phyloP scores from a whole-genome alignment of 306 rosid species.

The Alnus glutinosa region DNA sequence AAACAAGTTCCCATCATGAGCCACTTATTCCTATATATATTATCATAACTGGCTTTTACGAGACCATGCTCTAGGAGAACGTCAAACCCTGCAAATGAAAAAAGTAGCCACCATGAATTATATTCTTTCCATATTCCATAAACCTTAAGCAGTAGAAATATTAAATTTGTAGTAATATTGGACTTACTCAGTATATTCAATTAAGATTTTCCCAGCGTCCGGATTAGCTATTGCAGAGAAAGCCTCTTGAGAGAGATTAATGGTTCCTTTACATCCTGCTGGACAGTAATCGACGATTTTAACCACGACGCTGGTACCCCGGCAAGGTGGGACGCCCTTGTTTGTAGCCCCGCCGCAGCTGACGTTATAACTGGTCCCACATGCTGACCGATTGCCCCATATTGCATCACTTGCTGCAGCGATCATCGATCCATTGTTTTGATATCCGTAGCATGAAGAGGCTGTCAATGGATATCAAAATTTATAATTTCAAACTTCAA shows the following conservation, averaged over 20 bases:
- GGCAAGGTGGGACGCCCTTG: constrained; percentile 22
- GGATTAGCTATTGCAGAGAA: constrained; percentile 26
- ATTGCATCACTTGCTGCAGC: constrained; percentile 6
- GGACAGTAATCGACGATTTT: constrained; percentile 32
- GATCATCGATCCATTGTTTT: neutral
- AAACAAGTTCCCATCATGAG: no score
- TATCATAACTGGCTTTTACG: no score
- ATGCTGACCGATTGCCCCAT: constrained; percentile 4
- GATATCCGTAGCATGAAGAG: constrained; percentile 2
- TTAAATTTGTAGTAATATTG: neutral
- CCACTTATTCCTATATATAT: no score
- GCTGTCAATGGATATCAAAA: neutral
- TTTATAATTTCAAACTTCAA: no score
- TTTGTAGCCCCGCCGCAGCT: constrained; percentile 21
- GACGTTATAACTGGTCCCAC: constrained; percentile 9
- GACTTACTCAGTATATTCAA: constrained; percentile 20
- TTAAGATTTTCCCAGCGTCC: constrained; percentile 23
- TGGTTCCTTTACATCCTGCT: constrained; percentile 19
- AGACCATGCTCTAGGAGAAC: no score
- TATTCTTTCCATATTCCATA: no score
- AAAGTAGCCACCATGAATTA: no score
- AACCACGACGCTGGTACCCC: constrained; percentile 5
- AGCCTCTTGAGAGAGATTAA: constrained; percentile 31
- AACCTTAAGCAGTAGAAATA: no score
- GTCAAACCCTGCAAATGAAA: no score